Conservation (phyloP, 2,329 filamentous ascomycete genomes). For the Botrytis fragariae region DNA sequence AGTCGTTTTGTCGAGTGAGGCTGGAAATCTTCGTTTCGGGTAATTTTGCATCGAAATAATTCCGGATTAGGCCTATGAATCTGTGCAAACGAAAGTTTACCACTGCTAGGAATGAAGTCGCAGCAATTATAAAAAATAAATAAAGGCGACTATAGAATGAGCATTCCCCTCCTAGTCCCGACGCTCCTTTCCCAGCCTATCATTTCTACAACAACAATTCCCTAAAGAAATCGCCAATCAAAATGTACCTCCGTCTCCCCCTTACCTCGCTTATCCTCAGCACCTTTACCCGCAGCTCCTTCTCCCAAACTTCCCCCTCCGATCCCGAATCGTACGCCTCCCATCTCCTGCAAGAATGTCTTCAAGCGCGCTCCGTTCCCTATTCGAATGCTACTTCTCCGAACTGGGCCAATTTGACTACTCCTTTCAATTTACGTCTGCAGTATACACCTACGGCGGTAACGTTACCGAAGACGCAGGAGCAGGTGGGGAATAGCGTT, state of each 20-base stretch:
- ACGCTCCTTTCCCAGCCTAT: neutral
- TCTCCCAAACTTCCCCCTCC: neutral
- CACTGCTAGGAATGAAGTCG: neutral
- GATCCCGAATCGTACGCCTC: neutral
- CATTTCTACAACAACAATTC: neutral
- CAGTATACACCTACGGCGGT: conserved; percentile 27
- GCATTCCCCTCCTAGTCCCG: neutral
- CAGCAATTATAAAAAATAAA: neutral
- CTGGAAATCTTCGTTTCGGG: neutral
- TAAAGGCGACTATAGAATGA: conserved; percentile 5
- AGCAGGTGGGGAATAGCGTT: conserved; percentile 45
- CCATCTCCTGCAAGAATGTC: neutral
- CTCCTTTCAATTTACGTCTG: conserved; percentile 30
- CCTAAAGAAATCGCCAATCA: neutral
- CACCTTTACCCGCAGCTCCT: neutral
- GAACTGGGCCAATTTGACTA: conserved; percentile 21
- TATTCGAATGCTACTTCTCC: conserved; percentile 9
- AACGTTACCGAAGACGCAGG: conserved; percentile 32
- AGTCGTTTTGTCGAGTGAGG: neutral
- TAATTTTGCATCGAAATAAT: neutral
- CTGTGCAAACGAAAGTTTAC: neutral
- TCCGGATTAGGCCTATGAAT: neutral
- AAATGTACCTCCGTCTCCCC: neutral
- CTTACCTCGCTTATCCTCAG: conserved; percentile 7
- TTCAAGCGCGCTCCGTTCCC: conserved; percentile 4